Percentiles rank a stretch among this genome's conserved stretches.
These are phyloP conservation scores for Micromonas commoda DNA, from an alignment of 139 green algal species.

Conservation along the genomic window DNA sequence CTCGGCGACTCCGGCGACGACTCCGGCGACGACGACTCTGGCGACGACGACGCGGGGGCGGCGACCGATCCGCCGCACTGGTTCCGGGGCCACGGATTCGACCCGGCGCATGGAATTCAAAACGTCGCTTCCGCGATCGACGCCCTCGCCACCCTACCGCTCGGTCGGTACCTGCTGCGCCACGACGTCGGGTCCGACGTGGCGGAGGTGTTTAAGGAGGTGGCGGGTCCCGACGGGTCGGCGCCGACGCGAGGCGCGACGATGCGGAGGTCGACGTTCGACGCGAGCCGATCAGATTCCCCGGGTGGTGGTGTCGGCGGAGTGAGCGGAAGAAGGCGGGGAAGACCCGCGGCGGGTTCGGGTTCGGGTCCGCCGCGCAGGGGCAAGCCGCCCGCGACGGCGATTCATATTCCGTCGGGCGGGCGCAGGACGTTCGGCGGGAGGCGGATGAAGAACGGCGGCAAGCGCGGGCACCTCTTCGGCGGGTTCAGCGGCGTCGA, in stretches of 20 bases:
- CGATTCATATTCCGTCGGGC: too few species aligned
- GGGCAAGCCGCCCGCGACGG: too few species aligned
- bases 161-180: not conserved
- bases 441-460: too few species aligned
- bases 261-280: too few species aligned
- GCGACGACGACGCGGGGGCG: not conserved
- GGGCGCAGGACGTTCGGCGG: too few species aligned
- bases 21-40: not conserved
- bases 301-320: too few species aligned
- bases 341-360: too few species aligned
- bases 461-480: too few species aligned
- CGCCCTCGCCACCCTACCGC: not conserved
- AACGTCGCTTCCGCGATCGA: not conserved
- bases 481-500: too few species aligned
- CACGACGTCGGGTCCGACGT: not conserved
- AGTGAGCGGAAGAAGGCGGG: too few species aligned
- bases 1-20: not conserved
- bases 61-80: not conserved
- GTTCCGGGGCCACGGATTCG: not conserved
- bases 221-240: not conserved
- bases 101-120: not conserved
- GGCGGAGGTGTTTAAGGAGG: not conserved
- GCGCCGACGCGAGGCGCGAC: not conserved
- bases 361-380: too few species aligned
- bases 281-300: too few species aligned